Base-by-base conservation (phyloP, 345 rosid genomes). In the Gossypium herbaceum region DNA sequence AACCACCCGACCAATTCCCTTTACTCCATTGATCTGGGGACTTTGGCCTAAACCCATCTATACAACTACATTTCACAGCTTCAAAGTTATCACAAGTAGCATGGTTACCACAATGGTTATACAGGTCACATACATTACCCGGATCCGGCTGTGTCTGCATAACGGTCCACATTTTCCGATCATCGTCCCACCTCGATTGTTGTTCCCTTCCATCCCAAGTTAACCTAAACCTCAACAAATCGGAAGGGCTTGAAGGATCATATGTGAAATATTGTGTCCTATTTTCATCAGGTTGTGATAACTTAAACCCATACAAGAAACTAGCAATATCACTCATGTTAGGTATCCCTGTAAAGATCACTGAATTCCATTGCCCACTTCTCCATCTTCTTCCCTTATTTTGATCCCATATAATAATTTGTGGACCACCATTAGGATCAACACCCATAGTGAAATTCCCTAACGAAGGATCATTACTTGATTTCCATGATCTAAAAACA, bases 301-400 rank as follows among this genome's bases (percentile, higher is more conserved):
- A 71, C 83, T 76, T 89, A 55, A 94, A 91, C 8, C 98, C 94
- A 12, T 85, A 89, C 12, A 48, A 74, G 74, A 70, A 69, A 68
- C 80, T 86, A 0, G 87, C 82, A 2, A 67, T 2, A 43, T 16
- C 4, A 25, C 77, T 44, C 94, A 87, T 90, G 41, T 64, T 58
- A 0, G 89, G 94, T 8, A 91, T 77, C 19, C 98, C 94, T 0
- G 88, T 86, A 50, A 94, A 94, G 1, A 86, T 44, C 11, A 77
- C 67, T 0, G 83, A 86, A 41, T 89, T 84, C 98, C 98, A 94
- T 8, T 86, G 89, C 2, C 98, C 97, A 25, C 97, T 90, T 82
- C 95, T 80, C 98, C 98, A 94, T 58, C 79, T 54, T 58, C 94
- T 84, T 15, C 41, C 82, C 27, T 64, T 62, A 0, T 68, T 5